Base-by-base conservation (phyloP, 495 filamentous ascomycete species). In the Penicillium riverlandense region DNA sequence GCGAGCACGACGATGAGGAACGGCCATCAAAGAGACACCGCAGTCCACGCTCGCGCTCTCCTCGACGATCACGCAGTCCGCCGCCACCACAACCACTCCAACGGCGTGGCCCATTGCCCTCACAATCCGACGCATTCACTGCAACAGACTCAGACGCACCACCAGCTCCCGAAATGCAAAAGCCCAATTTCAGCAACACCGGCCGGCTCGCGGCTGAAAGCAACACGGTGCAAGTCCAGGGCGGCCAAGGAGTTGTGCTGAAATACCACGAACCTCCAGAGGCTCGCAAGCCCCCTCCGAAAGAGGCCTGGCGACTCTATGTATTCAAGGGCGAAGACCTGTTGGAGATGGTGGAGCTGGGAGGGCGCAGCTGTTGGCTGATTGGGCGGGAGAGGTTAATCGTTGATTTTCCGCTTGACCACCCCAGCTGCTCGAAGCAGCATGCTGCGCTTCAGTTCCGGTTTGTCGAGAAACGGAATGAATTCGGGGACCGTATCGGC, bases 261-360 rank as follows among this genome's bases (percentile, higher is more conserved):
- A 97, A 97, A 70, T 97, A 99, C 69, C 83, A 95, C 63, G 92
- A 99, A 65, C 92, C 92, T 5, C 72, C 88, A 13, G 92, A 97
- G 67, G 85, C 90, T 14, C 86, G 92, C 43, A 94, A 95, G 44
- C 87, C 92, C 0, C 78, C 91, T 0, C 54, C 82, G 0, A 82
- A 83, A 37, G 79, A 88, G 50, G 69, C 78, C 30, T 97, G 90
- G 89, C 85, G 87, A 34, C 66, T 99, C 29, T 99, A 95, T 58
- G 78, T 95, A 12, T 99, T 99, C 77, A 96, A 96, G 58, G 85
- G 82, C 10, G 53, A 75, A 27, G 85, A 90, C 40, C 67, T 92
- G 7, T 54, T 96, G 29, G 85, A 91, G 44, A 90, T 86, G 7
- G 74, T 96, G 14, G 79, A 87, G 36, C 72, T 99, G 12, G 68